Evolutionary conservation across 2,329 filamentous ascomycete genomes (phyloP).

Genomic region (Metarhizium brunneum): DNA sequence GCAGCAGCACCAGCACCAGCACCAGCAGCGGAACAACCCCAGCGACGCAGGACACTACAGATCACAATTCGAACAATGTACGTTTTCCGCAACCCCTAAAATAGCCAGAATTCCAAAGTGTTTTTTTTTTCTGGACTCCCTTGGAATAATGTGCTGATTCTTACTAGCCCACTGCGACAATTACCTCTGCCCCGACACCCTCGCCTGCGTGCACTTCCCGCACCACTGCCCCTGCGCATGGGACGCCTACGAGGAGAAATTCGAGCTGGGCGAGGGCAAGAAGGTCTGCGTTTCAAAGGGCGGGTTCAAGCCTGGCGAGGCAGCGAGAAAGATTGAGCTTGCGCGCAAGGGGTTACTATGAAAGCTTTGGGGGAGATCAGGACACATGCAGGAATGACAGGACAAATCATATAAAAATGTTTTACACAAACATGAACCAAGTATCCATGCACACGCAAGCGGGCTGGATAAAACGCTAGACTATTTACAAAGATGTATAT

Average conservation of each 20-base stretch:
- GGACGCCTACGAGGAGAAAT: constrained; percentile 66
- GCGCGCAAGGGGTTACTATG: constrained; percentile 65
- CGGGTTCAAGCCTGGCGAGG: constrained; percentile 63
- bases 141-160: background rate
- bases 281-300: constrained; percentile 67
- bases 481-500: no score
- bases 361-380: background rate
- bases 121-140: background rate
- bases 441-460: no score
- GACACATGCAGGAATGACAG: background rate
- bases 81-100: constrained; percentile 8
- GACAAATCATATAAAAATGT: background rate
- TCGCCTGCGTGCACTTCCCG: constrained; percentile 91
- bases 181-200: constrained; percentile 88
- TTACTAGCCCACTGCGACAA: constrained; percentile 71
- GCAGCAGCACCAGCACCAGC: constrained; percentile 44
- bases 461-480: background rate
- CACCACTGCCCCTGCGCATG: constrained; percentile 95
- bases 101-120: no score
- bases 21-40: constrained; percentile 61
- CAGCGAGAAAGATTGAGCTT: constrained; percentile 66
- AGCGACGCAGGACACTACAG: constrained; percentile 80
- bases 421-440: background rate
- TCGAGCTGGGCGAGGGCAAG: constrained; percentile 62
- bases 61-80: constrained; percentile 59